Evolutionary conservation across 805 yeast species (phyloP), one percentile per base, ranked within the genome.

Genomic region (Metschnikowia gruessii): DNA sequence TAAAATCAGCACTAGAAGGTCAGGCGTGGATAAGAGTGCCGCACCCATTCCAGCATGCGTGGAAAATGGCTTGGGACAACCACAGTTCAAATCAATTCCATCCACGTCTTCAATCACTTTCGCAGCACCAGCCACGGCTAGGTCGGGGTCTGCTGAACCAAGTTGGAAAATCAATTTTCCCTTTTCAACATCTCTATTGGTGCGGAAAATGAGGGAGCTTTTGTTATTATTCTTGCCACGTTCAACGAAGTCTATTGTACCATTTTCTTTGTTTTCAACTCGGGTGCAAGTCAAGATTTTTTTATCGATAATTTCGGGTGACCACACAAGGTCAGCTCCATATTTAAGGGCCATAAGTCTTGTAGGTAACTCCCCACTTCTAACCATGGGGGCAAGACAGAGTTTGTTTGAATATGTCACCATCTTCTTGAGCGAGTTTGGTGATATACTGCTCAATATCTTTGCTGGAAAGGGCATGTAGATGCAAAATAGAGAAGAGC

Each of bases 21-120:
- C 96, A 0, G 98, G 97, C 0, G 91, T 87, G 28, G 75, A 71
- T 45, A 94, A 70, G 38, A 94, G 70, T 0, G 96, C 97, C 2
- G 98, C 96, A 4, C 99, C 99, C 98, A 94, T 94, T 1, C 99
- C 99, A 0, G 95, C 76, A 64, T 94, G 99, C 2, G 90, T 76
- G 1, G 95, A 86, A 59, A 94, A 94, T 55, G 90, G 97, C 63
- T 92, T 94, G 3, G 99, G 99, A 67, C 99, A 94, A 4, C 99
- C 99, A 24, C 96, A 89, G 64, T 94, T 94, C 48, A 94, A 76
- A 62, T 94, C 99, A 4, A 94, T 85, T 8, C 95, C 98, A 52
- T 81, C 90, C 2, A 94, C 98, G 64, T 94, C 98, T 1, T 73
- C 60, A 8, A 91, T 88, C 3, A 94, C 87, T 36, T 83, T 74